Conservation (phyloP, 73 alveolate species). For the Tetrahymena thermophila region DNA sequence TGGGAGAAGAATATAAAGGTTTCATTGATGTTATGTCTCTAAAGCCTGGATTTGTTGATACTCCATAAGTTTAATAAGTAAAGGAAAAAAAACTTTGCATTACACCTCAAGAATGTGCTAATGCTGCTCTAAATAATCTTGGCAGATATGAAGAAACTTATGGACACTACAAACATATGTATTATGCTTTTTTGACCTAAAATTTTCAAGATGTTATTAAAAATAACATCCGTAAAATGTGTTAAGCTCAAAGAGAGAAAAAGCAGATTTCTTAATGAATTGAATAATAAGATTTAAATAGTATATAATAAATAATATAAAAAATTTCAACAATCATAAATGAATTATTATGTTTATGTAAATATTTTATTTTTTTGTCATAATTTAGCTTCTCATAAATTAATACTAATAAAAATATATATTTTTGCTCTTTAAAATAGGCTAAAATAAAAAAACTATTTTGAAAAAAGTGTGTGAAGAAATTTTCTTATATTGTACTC, state of each 20-base stretch:
- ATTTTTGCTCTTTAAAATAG: too few relatives aligned
- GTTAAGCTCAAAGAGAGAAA: neutral
- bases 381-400: too few relatives aligned
- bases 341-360: too few relatives aligned
- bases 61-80: neutral
- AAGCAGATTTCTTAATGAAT: neutral
- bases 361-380: too few relatives aligned
- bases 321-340: too few relatives aligned
- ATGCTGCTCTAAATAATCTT: neutral
- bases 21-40: conserved; percentile 2
- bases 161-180: conserved; percentile 25
- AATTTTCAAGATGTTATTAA: neutral
- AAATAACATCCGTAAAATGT: neutral
- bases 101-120: neutral
- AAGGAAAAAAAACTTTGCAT: neutral
- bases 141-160: neutral
- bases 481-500: too few relatives aligned
- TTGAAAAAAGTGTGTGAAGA: too few relatives aligned
- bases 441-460: too few relatives aligned
- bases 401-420: too few relatives aligned
- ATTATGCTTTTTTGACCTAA: neutral
- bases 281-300: too few relatives aligned
- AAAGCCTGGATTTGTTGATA: neutral
- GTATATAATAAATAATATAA: too few relatives aligned
- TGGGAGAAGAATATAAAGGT: conserved; percentile 3